Evolutionary conservation across 208 protist species (phyloP), one percentile per base, ranked within the genome.

Genomic region (Leishmania guyanensis): DNA sequence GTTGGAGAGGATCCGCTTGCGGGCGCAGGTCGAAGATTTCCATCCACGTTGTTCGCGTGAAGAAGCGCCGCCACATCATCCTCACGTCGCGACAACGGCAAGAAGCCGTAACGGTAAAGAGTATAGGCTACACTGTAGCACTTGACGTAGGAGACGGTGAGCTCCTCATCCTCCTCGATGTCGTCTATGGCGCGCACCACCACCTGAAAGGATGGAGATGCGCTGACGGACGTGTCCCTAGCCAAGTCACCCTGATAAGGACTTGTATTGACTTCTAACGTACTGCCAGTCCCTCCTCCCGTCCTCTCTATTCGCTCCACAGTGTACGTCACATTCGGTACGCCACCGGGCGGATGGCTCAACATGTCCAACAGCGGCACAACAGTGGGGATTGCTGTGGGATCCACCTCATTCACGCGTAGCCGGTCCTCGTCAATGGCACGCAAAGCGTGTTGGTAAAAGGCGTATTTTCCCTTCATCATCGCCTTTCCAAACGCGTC

Each of bases 61-160:
- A 86, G 50, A 64, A 86, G 17, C 43, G 82, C 73, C 53, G 68
- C 82, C 66, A 79, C 70, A 48, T 92, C 89, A 10, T 87, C 87
- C 79, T 84, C 86, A 26, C 90, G 84, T 36, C 78, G 77, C 20
- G 82, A 73, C 6, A 93, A 77, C 16, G 90, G 78, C 26, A 95
- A 76, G 73, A 91, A 93, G 17, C 90, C 92, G 78, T 90, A 93
- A 8, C 89, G 83, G 81, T 91, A 95, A 22, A 95, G 77, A 39
- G 88, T 92, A 77, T 93, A 95, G 29, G 90, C 88, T 20, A 93
- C 82, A 29, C 86, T 91, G 80, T 95, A 95, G 75, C 85, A 90
- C 73, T 86, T 86, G 16, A 86, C 74, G 65, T 91, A 92, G 46
- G 84, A 75, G 36, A 83, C 36, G 33, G 90, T 93, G 8, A 95